These are phyloP conservation scores for Trametes coccinea DNA, from an alignment of 768 basidiomycete species.

Conservation along the genomic window DNA sequence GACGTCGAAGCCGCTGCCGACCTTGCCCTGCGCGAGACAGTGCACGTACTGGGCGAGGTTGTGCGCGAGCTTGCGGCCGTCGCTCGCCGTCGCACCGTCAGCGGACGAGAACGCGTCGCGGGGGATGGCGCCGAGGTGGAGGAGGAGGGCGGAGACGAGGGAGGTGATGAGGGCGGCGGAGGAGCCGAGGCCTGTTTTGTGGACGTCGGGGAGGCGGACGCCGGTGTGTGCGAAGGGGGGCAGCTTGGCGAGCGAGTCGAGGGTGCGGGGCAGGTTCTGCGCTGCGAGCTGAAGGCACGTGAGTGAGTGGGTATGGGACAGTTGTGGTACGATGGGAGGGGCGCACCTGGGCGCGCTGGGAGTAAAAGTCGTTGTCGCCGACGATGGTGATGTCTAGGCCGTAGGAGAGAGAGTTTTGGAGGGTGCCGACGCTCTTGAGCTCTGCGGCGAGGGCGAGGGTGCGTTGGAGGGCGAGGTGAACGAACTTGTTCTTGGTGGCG, in stretches of 20 bases:
- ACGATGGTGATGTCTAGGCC: constrained; percentile 80
- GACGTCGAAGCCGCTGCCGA: constrained; percentile 97
- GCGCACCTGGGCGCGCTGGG: constrained; percentile 81
- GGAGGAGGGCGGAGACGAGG: constrained; percentile 80
- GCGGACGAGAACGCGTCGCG: constrained; percentile 43
- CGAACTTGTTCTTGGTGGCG: constrained; percentile 81
- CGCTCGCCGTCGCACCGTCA: constrained; percentile 33
- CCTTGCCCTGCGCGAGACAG: constrained; percentile 96
- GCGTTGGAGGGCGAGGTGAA: constrained; percentile 84
- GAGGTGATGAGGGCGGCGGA: constrained; percentile 97
- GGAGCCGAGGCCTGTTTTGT: constrained; percentile 97
- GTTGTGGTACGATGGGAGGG: background rate
- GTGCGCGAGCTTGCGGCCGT: constrained; percentile 70
- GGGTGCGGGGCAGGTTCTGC: constrained; percentile 58
- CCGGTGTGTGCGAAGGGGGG: constrained; percentile 74
- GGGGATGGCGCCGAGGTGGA: constrained; percentile 69
- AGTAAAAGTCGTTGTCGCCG: constrained; percentile 98
- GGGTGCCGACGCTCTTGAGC: constrained; percentile 44
- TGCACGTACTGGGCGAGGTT: constrained; percentile 95
- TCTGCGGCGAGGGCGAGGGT: constrained; percentile 71
- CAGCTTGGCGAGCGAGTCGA: constrained; percentile 66
- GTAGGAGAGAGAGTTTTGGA: constrained; percentile 44
- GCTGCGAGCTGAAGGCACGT: constrained; percentile 54
- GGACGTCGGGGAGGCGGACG: constrained; percentile 74
- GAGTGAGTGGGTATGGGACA: background rate